These are phyloP conservation scores for Pythium periplocum DNA, from an alignment of 352 stramenopile species.

Conservation along the genomic window DNA sequence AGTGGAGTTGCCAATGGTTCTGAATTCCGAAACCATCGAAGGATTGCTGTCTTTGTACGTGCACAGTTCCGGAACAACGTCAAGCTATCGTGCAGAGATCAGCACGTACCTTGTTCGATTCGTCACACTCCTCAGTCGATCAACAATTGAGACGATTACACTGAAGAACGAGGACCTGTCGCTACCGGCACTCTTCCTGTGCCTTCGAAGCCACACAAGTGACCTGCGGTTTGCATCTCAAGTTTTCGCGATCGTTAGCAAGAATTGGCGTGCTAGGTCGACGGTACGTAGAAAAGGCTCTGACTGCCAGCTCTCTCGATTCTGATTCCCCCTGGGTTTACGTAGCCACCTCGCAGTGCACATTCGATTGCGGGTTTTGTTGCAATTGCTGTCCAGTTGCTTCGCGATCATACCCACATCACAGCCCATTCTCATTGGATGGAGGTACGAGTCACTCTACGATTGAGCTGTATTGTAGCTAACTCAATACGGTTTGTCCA, in stretches of 20 bases:
- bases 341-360: constrained; percentile 17
- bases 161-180: constrained; percentile 44
- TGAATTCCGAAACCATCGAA: constrained; percentile 54
- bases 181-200: constrained; percentile 62
- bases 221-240: constrained; percentile 44
- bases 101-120: constrained; percentile 37
- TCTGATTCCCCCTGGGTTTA: too few relatives aligned
- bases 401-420: constrained; percentile 9
- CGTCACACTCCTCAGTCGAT: constrained; percentile 33
- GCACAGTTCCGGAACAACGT: constrained; percentile 15
- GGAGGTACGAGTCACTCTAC: neutral
- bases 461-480: neutral
- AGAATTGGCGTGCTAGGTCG: constrained; percentile 31
- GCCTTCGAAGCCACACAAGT: constrained; percentile 37
- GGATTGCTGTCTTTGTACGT: constrained; percentile 50
- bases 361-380: constrained; percentile 53
- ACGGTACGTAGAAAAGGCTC: neutral
- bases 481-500: neutral
- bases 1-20: constrained; percentile 35
- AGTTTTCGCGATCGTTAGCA: constrained; percentile 53
- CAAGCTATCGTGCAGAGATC: constrained; percentile 24
- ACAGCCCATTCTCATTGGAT: too few relatives aligned
- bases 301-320: too few relatives aligned
- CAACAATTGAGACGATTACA: constrained; percentile 32
- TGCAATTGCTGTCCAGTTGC: constrained; percentile 47